Conservation (phyloP, 495 filamentous ascomycete genomes). For the Tuber microsphaerosporum region DNA sequence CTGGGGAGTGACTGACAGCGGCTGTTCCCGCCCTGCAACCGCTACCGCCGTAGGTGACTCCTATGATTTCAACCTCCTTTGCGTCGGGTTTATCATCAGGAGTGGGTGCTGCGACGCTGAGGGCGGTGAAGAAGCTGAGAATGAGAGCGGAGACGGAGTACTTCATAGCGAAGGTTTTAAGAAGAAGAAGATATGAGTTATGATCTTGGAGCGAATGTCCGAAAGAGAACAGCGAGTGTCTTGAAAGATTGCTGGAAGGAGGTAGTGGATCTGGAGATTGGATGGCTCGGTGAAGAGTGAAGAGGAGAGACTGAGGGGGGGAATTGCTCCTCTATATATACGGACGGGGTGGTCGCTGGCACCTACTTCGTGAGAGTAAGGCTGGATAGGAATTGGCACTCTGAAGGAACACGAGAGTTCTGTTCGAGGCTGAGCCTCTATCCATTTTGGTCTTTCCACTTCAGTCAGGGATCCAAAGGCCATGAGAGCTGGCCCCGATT, state of each 20-base stretch:
- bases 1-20: conserved; percentile 11
- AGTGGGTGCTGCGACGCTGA: conserved; percentile 15
- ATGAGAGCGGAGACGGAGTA: conserved; percentile 2
- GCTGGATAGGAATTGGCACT: not conserved
- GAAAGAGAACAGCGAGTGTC: conserved; percentile 1
- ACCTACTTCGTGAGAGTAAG: not conserved
- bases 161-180: not conserved
- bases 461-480: not conserved
- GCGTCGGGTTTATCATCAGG: conserved; percentile 7
- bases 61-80: conserved; percentile 24
- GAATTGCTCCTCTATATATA: not conserved
- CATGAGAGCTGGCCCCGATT: not conserved
- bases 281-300: conserved; percentile 1
- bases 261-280: not conserved
- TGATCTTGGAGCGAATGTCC: not conserved
- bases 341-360: not conserved
- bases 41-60: conserved; percentile 30
- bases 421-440: not conserved
- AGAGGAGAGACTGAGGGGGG: conserved; percentile 1
- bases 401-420: not conserved
- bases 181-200: not conserved
- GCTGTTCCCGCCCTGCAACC: conserved; percentile 30
- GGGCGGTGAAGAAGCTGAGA: conserved; percentile 15
- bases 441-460: not conserved
- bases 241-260: not conserved